Conservation (phyloP, 768 basidiomycete genomes). For the Grammothele lineata region DNA sequence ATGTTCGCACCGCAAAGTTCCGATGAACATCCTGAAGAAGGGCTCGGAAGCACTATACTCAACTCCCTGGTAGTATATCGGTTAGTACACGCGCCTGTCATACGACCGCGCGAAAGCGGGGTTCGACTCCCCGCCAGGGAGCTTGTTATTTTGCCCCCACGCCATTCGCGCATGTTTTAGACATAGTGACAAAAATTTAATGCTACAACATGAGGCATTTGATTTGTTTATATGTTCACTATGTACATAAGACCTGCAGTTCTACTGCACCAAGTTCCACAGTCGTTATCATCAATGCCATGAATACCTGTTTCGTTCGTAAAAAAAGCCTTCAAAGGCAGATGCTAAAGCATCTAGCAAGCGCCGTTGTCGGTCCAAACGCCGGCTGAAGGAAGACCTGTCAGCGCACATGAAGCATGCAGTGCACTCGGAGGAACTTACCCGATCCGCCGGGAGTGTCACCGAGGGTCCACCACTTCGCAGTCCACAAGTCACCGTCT, state of each 20-base stretch:
- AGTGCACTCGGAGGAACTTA: conserved; percentile 22
- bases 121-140: conserved; percentile 30
- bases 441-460: conserved; percentile 52
- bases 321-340: too few relatives aligned
- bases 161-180: too few relatives aligned
- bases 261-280: too few relatives aligned
- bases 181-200: too few relatives aligned
- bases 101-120: conserved; percentile 28
- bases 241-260: background rate
- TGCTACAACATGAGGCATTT: background rate
- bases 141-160: too few relatives aligned
- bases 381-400: conserved; percentile 32
- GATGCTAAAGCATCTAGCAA: conserved; percentile 33
- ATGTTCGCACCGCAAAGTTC: background rate
- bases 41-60: background rate
- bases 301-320: too few relatives aligned
- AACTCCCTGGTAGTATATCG: conserved; percentile 12
- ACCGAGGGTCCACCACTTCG: conserved; percentile 59
- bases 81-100: conserved; percentile 18
- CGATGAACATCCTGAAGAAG: background rate
- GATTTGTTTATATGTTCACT: conserved; percentile 2
- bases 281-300: too few relatives aligned
- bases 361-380: conserved; percentile 51
- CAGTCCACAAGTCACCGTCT: conserved; percentile 55
- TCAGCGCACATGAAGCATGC: too few relatives aligned